These are phyloP conservation scores for Boletellus ananiceps DNA, from an alignment of 768 basidiomycete species.

Conservation along the genomic window DNA sequence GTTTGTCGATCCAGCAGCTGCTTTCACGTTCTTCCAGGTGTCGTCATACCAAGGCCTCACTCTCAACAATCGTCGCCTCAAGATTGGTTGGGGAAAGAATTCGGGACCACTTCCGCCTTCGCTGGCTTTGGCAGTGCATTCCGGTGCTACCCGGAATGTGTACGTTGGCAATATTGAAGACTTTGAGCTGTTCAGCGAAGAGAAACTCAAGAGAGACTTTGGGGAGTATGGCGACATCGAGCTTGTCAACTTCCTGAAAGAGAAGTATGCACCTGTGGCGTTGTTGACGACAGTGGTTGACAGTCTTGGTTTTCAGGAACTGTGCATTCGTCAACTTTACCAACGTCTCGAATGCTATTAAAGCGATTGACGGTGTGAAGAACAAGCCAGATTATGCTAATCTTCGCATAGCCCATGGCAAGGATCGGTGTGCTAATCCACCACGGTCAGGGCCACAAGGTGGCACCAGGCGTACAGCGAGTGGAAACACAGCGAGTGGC, in stretches of 20 bases:
- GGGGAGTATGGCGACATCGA: conserved; percentile 96
- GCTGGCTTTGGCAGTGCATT: conserved; percentile 83
- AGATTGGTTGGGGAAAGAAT: conserved; percentile 98
- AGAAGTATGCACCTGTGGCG: conserved; percentile 61
- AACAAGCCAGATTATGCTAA: conserved; percentile 85
- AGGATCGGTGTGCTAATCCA: conserved; percentile 92
- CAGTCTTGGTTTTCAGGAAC: conserved; percentile 48
- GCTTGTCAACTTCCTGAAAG: conserved; percentile 91
- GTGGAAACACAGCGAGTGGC: conserved; percentile 33
- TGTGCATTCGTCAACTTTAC: conserved; percentile 97
- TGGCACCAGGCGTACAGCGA: conserved; percentile 46
- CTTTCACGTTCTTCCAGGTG: conserved; percentile 91
- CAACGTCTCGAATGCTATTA: conserved; percentile 92
- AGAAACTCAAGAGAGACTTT: conserved; percentile 88
- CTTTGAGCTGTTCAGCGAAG: conserved; percentile 88
- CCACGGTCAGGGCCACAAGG: conserved; percentile 81
- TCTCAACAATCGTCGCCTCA: conserved; percentile 89
- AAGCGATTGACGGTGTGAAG: conserved; percentile 97
- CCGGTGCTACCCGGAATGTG: conserved; percentile 93
- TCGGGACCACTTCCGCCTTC: conserved; percentile 82
- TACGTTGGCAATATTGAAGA: conserved; percentile 96
- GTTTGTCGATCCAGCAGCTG: conserved; percentile 90
- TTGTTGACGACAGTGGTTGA: not conserved
- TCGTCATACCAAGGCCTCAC: conserved; percentile 87
- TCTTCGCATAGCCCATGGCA: conserved; percentile 90